These are phyloP conservation scores for Digitaria exilis DNA, from an alignment of 202 grass and related monocot species.

Conservation along the genomic window DNA sequence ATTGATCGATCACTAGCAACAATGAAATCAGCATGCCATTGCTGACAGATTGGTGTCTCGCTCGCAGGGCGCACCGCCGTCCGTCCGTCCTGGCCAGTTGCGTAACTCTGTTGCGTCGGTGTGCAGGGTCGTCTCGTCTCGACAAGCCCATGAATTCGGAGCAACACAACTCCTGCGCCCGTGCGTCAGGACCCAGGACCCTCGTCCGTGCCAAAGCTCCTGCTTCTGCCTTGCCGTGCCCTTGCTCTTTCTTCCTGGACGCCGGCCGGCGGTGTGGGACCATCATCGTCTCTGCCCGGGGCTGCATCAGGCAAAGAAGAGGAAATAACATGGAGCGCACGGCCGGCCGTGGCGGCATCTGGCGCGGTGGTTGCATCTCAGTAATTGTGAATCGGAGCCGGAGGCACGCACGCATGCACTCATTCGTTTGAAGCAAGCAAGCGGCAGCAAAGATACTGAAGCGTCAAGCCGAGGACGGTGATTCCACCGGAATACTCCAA, in stretches of 20 bases:
- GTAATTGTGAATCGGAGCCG: background rate
- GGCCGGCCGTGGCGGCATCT: background rate
- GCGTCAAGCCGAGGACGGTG: background rate
- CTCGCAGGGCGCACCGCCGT: background rate
- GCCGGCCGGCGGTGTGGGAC: background rate
- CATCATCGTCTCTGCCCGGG: background rate
- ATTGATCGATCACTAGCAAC: background rate
- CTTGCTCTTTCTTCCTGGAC: background rate
- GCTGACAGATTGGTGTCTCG: background rate
- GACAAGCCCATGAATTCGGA: background rate
- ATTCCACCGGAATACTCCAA: background rate
- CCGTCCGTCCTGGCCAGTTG: background rate
- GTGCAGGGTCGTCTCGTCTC: too few relatives aligned
- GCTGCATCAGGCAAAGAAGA: background rate
- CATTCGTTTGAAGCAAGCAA: too few relatives aligned
- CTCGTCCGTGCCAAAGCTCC: background rate
- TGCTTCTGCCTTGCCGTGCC: background rate
- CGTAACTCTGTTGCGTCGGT: background rate
- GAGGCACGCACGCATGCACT: background rate
- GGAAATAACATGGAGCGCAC: background rate
- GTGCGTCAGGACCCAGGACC: background rate
- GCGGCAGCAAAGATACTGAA: background rate
- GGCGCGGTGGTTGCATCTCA: background rate
- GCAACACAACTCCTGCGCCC: background rate
- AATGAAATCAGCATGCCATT: background rate